These are phyloP conservation scores for Hortiboletus campestris DNA, from an alignment of 768 basidiomycete species.

Conservation along the genomic window DNA sequence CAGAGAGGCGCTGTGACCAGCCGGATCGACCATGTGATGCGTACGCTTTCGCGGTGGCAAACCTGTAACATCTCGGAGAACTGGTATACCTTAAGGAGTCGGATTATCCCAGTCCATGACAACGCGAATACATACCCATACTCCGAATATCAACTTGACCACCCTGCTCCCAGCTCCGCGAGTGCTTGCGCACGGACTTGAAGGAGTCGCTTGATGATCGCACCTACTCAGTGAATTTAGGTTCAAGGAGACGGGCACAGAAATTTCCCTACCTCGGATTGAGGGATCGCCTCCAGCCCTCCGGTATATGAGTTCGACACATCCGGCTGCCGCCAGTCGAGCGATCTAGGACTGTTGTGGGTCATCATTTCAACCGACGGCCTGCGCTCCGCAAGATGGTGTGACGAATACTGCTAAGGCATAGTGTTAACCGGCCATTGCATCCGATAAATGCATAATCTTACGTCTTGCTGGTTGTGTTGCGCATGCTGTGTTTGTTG, in stretches of 20 bases:
- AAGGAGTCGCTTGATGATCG: slow-evolving; percentile 39
- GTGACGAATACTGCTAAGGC: slow-evolving; percentile 30
- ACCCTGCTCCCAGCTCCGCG: slow-evolving; percentile 60
- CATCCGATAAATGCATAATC: slow-evolving; percentile 18
- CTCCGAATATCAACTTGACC: slow-evolving; percentile 34
- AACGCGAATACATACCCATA: slow-evolving; percentile 21
- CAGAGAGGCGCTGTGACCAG: slow-evolving; percentile 47
- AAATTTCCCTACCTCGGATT: slow-evolving; percentile 32
- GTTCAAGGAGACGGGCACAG: slow-evolving; percentile 12
- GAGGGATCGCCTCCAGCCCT: slow-evolving; percentile 30
- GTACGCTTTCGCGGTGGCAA: slow-evolving; percentile 59
- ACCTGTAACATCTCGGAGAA: slow-evolving; percentile 48
- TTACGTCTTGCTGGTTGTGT: slow-evolving; percentile 35
- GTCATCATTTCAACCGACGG: slow-evolving; percentile 33
- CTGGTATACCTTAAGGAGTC: slow-evolving; percentile 13
- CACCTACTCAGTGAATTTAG: slow-evolving; percentile 35
- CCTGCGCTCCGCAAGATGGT: slow-evolving; percentile 34
- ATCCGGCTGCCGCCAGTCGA: slow-evolving; percentile 35
- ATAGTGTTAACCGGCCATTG: slow-evolving; percentile 20
- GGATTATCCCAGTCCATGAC: slow-evolving; percentile 11
- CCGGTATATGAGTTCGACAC: slow-evolving; percentile 31
- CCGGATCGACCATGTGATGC: slow-evolving; percentile 64
- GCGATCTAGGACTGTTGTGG: slow-evolving; percentile 33
- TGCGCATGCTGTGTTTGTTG: slow-evolving; percentile 30
- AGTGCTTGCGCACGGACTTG: slow-evolving; percentile 54